phyloP scores from a whole-genome alignment of 1,284 basidiomycete genomes.

The Ustilago tritici region DNA sequence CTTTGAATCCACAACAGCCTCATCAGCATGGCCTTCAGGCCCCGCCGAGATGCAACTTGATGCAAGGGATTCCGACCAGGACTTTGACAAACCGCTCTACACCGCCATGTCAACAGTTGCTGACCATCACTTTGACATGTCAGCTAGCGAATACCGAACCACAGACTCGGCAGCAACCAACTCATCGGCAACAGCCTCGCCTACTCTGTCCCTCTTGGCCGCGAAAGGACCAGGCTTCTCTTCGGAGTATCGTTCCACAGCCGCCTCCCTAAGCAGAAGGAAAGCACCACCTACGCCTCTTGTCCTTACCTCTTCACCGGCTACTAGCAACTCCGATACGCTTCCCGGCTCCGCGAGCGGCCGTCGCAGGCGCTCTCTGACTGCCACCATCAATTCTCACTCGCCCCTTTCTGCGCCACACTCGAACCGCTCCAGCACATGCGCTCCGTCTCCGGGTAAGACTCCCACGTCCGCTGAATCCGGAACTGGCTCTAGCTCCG shows the following conservation, averaged over 20 bases:
- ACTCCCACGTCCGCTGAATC: conserved; percentile 8
- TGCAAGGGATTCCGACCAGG: not conserved
- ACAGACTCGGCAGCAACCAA: conserved; percentile 3
- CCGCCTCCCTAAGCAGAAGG: conserved; percentile 20
- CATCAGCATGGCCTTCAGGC: not conserved
- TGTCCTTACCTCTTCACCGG: conserved; percentile 38
- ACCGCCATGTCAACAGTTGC: conserved; percentile 2
- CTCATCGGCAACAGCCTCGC: conserved; percentile 14
- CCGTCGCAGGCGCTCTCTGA: conserved; percentile 23
- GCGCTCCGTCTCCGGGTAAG: not conserved
- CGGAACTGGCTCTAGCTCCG: not conserved
- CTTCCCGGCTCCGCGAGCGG: conserved; percentile 26
- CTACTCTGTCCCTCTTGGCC: conserved; percentile 6
- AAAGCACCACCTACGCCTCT: conserved; percentile 41
- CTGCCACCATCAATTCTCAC: conserved; percentile 21
- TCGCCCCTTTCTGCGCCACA: conserved; percentile 33
- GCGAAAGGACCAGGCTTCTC: conserved; percentile 30
- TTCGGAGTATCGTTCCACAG: conserved; percentile 25
- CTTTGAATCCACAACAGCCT: conserved; percentile 21
- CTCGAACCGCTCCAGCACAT: conserved; percentile 3
- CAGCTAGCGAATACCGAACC: not conserved
- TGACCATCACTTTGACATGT: not conserved
- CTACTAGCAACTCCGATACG: conserved; percentile 25
- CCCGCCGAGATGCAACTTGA: not conserved
- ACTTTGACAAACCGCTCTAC: not conserved